Percentiles rank a stretch among this genome's conserved stretches.
Conservation (phyloP, 306 rosid species). For the Cucumis hystrix region DNA sequence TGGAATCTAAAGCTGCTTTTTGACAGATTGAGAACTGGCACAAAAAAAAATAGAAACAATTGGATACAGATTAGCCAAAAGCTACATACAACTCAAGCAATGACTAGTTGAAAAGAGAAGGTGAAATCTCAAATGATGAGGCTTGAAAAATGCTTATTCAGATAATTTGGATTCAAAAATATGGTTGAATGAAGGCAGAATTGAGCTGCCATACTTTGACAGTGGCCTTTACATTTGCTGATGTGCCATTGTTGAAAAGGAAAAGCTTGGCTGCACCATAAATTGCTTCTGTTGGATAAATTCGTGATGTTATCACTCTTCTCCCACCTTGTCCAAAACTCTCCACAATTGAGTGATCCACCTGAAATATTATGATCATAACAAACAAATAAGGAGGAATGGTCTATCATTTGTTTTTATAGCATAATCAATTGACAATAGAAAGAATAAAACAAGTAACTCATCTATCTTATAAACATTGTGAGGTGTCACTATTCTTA, state of each 20-base stretch:
- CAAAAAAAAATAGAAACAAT: neutral
- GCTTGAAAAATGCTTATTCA: neutral
- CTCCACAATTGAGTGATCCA: slow-evolving; percentile 77
- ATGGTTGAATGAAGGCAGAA: slow-evolving; percentile 68
- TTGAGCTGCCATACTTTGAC: slow-evolving; percentile 59
- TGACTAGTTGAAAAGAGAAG: neutral
- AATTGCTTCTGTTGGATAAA: slow-evolving; percentile 82
- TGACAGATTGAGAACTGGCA: neutral
- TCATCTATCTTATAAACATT: too few species aligned
- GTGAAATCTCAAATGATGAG: neutral
- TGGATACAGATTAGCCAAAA: neutral
- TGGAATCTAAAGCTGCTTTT: neutral
- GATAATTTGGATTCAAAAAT: slow-evolving; percentile 16
- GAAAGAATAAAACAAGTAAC: too few species aligned
- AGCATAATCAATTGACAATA: too few species aligned
- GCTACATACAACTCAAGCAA: neutral
- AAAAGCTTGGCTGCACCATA: slow-evolving; percentile 67
- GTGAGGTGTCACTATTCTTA: too few species aligned
- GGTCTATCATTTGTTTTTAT: neutral
- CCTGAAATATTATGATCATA: slow-evolving; percentile 16
- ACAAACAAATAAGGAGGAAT: neutral
- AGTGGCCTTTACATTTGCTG: slow-evolving; percentile 41
- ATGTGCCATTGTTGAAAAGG: slow-evolving; percentile 71
- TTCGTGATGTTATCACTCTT: slow-evolving; percentile 51
- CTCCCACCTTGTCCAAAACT: slow-evolving; percentile 84